Conservation (phyloP, 176 grass and related monocot genomes). For the Triticum aestivum region IWGSC_CS_RefSeq_v2.1 NC_057798.1:252946419-252946918, state of each 20-base stretch:
- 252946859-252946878: background rate
- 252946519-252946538: background rate
- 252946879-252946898: background rate
- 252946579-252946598: constrained; percentile 23
- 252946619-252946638: background rate
- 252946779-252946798: no score
- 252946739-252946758: no score
- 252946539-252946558: background rate
- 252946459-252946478: background rate
- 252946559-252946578: background rate
- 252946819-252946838: background rate
- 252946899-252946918: background rate
- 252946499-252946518: background rate
- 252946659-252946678: background rate
- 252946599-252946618: background rate
- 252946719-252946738: no score
- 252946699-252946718: no score
- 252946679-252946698: background rate
- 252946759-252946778: no score
- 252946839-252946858: background rate
- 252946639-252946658: constrained; percentile 1
- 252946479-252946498: background rate
- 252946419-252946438: background rate
- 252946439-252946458: constrained; percentile 1
- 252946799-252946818: no score